Conservation (phyloP, 176 grass and related monocot species). For the Aegilops umbellulata region DNA sequence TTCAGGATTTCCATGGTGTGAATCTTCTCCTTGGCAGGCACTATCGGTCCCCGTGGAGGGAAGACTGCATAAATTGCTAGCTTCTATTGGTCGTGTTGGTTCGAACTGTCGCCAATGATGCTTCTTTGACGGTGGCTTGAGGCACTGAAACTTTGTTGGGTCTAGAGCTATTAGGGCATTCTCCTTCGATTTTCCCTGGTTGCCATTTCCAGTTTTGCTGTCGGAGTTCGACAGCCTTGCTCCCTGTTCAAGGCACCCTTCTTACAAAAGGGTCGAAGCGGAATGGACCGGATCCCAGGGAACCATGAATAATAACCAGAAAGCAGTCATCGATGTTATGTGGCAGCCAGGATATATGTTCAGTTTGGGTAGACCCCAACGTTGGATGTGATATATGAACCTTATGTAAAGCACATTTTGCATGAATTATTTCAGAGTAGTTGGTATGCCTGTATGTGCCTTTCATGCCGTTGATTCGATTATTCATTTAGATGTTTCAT, state of each 20-base stretch:
- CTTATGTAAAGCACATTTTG: not conserved
- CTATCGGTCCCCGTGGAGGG: not conserved
- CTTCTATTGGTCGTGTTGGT: slow-evolving; percentile 15
- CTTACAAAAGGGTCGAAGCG: not conserved
- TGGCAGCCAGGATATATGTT: no score
- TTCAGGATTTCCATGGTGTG: not conserved
- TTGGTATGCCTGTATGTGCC: not conserved
- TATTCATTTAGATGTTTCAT: not conserved
- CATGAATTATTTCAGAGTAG: not conserved
- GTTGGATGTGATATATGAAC: not conserved
- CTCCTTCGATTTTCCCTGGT: not conserved
- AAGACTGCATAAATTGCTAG: slow-evolving; percentile 23
- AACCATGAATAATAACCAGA: not conserved
- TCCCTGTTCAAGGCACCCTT: not conserved
- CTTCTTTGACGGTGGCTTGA: slow-evolving; percentile 29
- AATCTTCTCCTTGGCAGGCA: not conserved
- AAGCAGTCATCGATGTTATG: no score
- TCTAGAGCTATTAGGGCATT: not conserved
- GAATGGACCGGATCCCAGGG: not conserved
- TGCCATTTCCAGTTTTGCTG: not conserved
- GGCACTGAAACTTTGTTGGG: slow-evolving; percentile 17
- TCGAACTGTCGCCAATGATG: slow-evolving; percentile 32
- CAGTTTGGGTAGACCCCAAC: no score
- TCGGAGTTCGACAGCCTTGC: not conserved
- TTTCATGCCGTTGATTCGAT: not conserved